phyloP scores from a whole-genome alignment of 768 basidiomycete genomes.

The Leccinum barrowsii region DNA sequence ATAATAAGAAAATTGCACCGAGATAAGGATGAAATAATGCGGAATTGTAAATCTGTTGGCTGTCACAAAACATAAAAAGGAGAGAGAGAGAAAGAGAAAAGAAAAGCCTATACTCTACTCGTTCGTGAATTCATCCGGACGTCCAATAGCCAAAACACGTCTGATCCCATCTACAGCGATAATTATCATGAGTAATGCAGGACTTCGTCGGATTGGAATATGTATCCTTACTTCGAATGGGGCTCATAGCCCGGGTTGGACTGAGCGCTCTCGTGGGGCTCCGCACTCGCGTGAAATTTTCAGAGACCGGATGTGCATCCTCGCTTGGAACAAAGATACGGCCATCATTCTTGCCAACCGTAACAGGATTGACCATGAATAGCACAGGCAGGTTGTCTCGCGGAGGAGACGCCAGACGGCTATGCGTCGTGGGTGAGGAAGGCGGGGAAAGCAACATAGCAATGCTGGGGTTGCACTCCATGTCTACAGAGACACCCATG shows the following conservation, averaged over 20 bases:
- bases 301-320: background rate
- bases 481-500: background rate
- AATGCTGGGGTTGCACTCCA: constrained; percentile 9
- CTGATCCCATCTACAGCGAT: constrained; percentile 24
- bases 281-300: background rate
- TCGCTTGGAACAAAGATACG: background rate
- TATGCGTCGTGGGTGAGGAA: constrained; percentile 11
- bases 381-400: constrained; percentile 5
- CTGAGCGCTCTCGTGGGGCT: constrained; percentile 27
- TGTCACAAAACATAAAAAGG: background rate
- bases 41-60: background rate
- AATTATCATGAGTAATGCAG: constrained; percentile 2
- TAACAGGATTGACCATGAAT: background rate
- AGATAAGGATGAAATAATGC: background rate
- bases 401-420: constrained; percentile 1
- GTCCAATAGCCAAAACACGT: constrained; percentile 26
- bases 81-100: background rate
- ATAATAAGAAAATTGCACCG: background rate
- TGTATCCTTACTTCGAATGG: constrained; percentile 13
- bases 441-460: constrained; percentile 28
- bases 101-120: background rate
- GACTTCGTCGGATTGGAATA: background rate
- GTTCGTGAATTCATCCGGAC: constrained; percentile 8
- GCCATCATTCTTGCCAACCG: background rate
- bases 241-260: constrained; percentile 32